phyloP scores from a whole-genome alignment of 164 flowering plant species.

The Buxus sempervirens region DNA sequence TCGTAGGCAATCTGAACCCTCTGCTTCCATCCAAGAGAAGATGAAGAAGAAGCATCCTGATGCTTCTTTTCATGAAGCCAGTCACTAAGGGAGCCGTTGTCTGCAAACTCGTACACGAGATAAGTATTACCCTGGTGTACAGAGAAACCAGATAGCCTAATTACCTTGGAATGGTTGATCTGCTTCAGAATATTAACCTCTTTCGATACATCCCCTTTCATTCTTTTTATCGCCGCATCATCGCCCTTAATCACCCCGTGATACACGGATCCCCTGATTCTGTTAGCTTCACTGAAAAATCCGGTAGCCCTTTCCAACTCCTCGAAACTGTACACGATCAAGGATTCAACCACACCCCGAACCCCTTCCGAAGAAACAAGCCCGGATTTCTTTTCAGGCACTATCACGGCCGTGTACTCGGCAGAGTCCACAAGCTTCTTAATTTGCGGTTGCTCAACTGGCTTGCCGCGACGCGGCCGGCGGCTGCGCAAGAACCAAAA shows the following conservation, averaged over 20 bases:
- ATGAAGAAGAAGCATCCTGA: neutral
- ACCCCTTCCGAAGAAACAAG: constrained; percentile 34
- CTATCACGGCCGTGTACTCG: constrained; percentile 1
- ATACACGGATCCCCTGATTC: constrained; percentile 56
- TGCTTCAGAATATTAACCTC: constrained; percentile 56
- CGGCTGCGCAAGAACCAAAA: constrained; percentile 25
- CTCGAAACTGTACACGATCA: constrained; percentile 47
- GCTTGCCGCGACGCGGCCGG: neutral
- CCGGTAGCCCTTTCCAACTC: constrained; percentile 59
- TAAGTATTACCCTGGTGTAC: constrained; percentile 47
- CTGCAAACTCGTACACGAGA: constrained; percentile 70
- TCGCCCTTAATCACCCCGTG: constrained; percentile 55
- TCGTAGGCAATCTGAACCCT: constrained; percentile 65
- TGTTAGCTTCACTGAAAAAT: constrained; percentile 35
- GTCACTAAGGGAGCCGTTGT: constrained; percentile 47
- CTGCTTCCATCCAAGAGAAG: constrained; percentile 55
- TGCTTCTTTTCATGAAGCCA: constrained; percentile 36
- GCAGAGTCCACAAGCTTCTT: constrained; percentile 6
- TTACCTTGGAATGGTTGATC: constrained; percentile 57
- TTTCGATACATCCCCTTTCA: constrained; percentile 53
- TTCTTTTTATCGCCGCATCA: constrained; percentile 54
- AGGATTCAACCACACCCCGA: constrained; percentile 37
- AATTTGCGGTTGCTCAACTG: constrained; percentile 1
- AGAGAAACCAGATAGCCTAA: constrained; percentile 69
- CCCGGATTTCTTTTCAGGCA: constrained; percentile 12